Conservation (phyloP, 2,329 filamentous ascomycete species). For the Colletotrichum lindemuthianum region DNA sequence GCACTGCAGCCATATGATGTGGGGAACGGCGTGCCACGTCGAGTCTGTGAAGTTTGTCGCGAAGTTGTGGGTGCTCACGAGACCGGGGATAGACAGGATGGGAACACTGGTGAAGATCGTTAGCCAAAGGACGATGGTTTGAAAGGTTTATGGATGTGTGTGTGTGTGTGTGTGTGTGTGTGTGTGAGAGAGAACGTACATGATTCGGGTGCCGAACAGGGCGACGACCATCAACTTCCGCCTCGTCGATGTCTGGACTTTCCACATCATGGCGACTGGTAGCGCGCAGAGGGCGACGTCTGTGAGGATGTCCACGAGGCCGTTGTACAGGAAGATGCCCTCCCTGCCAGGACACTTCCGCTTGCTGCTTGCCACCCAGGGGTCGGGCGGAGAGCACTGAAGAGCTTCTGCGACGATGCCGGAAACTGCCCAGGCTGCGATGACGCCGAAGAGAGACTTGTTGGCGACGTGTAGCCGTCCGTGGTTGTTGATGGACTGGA, state of each 20-base stretch:
- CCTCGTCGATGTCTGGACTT: slow-evolving; percentile 3
- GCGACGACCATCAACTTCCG: slow-evolving; percentile 6
- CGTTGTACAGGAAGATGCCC: slow-evolving; percentile 8
- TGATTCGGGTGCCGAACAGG: slow-evolving; percentile 8
- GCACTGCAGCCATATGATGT: slow-evolving; percentile 5
- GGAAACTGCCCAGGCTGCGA: not conserved
- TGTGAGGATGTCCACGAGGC: not conserved
- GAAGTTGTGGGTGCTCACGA: not conserved
- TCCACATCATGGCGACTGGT: slow-evolving; percentile 18
- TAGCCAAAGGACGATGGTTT: not conserved
- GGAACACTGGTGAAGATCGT: not conserved
- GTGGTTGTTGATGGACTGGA: slow-evolving; percentile 14
- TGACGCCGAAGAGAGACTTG: not conserved
- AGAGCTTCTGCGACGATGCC: not conserved
- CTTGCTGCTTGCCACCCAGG: not conserved
- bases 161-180: too few species aligned
- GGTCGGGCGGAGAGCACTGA: slow-evolving; percentile 9
- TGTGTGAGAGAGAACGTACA: not conserved
- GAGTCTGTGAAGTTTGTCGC: not conserved
- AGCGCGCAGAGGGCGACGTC: slow-evolving; percentile 1
- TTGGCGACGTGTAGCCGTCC: slow-evolving; percentile 1
- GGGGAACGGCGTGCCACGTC: slow-evolving; percentile 7
- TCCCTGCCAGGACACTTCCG: slow-evolving; percentile 1
- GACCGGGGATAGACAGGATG: not conserved
- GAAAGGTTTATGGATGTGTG: not conserved